Evolutionary conservation across 2,329 filamentous ascomycete genomes (phyloP).

Genomic region (Thermothelomyces thermophilus): DNA sequence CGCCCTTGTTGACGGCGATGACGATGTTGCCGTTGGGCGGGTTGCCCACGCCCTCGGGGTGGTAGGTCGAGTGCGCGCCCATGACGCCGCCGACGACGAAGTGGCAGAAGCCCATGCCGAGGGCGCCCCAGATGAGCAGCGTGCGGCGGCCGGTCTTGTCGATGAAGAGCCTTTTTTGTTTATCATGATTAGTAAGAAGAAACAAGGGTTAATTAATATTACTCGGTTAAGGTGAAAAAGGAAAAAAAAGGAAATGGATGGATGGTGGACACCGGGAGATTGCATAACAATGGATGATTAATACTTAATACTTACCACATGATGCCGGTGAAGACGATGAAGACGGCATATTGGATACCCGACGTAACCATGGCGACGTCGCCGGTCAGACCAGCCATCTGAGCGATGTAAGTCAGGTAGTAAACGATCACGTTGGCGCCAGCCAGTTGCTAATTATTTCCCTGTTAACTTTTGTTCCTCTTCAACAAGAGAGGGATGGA

Average conservation of each 20-base stretch:
- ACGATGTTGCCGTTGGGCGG: slow-evolving; percentile 40
- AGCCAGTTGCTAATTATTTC: slow-evolving; percentile 39
- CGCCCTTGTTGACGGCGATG: slow-evolving; percentile 42
- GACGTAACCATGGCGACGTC: slow-evolving; percentile 40
- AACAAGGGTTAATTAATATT: no score
- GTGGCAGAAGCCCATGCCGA: slow-evolving; percentile 30
- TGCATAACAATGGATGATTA: no score
- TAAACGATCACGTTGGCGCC: slow-evolving; percentile 50
- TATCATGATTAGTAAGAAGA: background rate
- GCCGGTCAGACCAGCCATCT: slow-evolving; percentile 49
- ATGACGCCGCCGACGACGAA: slow-evolving; percentile 39
- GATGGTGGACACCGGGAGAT: no score
- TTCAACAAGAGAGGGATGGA: no score
- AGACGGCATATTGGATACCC: slow-evolving; percentile 41
- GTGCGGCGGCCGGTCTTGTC: slow-evolving; percentile 32
- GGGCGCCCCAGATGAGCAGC: slow-evolving; percentile 22
- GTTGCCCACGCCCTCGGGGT: slow-evolving; percentile 30
- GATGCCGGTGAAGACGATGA: slow-evolving; percentile 38
- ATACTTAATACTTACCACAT: slow-evolving; percentile 36
- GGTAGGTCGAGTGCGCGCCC: slow-evolving; percentile 32
- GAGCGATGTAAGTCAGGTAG: slow-evolving; percentile 55
- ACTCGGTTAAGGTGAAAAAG: no score
- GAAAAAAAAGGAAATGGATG: no score
- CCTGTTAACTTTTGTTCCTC: no score
- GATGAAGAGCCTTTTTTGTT: slow-evolving; percentile 30